Percentiles rank a stretch among this genome's conserved stretches.
phyloP scores from a whole-genome alignment of 116 monocot species.

The Iris pallida region DNA sequence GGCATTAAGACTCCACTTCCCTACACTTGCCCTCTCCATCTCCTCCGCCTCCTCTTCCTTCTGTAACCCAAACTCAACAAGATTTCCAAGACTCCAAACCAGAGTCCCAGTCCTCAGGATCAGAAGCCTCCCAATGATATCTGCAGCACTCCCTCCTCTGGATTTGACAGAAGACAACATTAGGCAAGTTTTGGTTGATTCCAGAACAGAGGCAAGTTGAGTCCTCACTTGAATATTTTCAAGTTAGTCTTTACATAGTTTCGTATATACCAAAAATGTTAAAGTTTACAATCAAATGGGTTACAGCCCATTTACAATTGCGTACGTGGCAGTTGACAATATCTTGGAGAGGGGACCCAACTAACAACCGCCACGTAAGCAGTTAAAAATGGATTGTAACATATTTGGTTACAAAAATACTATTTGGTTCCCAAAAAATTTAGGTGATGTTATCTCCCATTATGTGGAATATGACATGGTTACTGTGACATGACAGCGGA shows the following conservation, averaged over 20 bases:
- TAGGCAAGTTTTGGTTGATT: slow-evolving; percentile 53
- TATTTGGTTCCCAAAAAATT: too few relatives aligned
- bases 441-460: too few relatives aligned
- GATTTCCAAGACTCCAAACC: background rate
- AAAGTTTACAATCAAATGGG: too few relatives aligned
- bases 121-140: background rate
- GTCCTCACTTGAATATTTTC: background rate
- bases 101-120: background rate
- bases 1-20: slow-evolving; percentile 4
- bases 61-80: background rate
- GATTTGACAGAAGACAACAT: slow-evolving; percentile 79
- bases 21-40: background rate
- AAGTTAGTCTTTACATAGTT: background rate
- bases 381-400: too few relatives aligned
- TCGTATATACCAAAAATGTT: too few relatives aligned
- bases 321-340: too few relatives aligned
- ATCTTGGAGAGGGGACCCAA: too few relatives aligned
- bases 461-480: too few relatives aligned
- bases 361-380: too few relatives aligned
- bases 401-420: too few relatives aligned
- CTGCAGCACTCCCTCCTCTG: slow-evolving; percentile 30
- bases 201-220: slow-evolving; percentile 49
- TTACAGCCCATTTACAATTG: too few relatives aligned
- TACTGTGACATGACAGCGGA: too few relatives aligned
- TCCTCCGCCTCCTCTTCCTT: slow-evolving; percentile 5